Evolutionary conservation across 2,329 filamentous ascomycete species (phyloP).

Genomic region (Fusarium sp.): DNA sequence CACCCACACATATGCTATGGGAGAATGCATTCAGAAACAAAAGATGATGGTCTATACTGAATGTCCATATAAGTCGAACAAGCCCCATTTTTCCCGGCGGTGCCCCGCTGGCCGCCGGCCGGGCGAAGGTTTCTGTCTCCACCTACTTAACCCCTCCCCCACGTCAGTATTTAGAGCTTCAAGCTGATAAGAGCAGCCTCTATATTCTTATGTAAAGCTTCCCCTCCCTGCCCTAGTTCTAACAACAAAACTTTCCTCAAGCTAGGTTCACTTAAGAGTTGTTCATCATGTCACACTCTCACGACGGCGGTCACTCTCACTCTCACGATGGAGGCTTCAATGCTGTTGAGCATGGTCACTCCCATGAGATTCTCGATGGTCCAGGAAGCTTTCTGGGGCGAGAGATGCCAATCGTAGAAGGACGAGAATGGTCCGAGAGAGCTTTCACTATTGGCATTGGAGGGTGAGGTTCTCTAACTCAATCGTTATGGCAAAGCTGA

Average conservation of each 20-base stretch:
- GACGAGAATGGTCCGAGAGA: constrained; percentile 85
- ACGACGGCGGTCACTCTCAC: constrained; percentile 69
- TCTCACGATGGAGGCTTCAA: constrained; percentile 61
- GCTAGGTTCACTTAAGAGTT: background rate
- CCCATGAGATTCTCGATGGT: constrained; percentile 93
- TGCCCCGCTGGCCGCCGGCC: constrained; percentile 5
- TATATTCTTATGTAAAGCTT: constrained; percentile 14
- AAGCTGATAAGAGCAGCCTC: constrained; percentile 24
- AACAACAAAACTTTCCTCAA: background rate
- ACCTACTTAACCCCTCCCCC: constrained; percentile 23
- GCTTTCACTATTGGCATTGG: constrained; percentile 98
- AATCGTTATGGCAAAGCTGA: background rate
- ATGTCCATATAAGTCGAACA: background rate
- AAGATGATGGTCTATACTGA: background rate
- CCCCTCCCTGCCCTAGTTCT: background rate
- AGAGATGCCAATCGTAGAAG: constrained; percentile 93
- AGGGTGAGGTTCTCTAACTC: constrained; percentile 67
- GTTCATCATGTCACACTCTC: constrained; percentile 56
- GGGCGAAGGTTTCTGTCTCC: background rate
- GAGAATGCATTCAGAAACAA: background rate
- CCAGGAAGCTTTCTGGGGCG: constrained; percentile 89
- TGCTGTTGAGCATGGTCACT: constrained; percentile 85
- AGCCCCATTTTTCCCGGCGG: constrained; percentile 16
- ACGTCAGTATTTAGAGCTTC: constrained; percentile 20
- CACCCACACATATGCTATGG: no score